These are phyloP conservation scores for Babjeviella inositovora DNA, from an alignment of 805 yeast species.

Conservation along the genomic window DNA sequence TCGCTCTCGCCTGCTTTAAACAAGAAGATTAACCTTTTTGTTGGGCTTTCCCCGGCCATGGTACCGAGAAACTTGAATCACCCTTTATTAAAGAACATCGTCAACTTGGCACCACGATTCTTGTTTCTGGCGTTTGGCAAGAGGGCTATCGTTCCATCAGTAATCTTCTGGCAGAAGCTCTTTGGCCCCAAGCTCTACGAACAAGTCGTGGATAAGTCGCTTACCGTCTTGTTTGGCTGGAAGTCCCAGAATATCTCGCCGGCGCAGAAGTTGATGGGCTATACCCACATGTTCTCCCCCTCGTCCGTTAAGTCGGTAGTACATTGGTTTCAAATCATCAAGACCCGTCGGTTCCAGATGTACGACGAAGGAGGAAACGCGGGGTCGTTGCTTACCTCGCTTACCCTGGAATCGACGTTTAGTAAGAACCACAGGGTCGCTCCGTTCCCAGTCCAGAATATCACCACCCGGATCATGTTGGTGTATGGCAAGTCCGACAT, in stretches of 20 bases:
- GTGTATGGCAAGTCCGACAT: constrained; percentile 74
- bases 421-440: constrained; percentile 26
- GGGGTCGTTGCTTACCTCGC: constrained; percentile 14
- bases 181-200: constrained; percentile 67
- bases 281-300: constrained; percentile 79
- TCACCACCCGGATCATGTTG: constrained; percentile 50
- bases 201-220: constrained; percentile 54
- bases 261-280: constrained; percentile 64
- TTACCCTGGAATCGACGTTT: constrained; percentile 9
- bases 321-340: constrained; percentile 92
- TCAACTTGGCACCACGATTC: constrained; percentile 22
- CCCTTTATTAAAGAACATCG: constrained; percentile 18
- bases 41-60: constrained; percentile 33
- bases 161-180: constrained; percentile 55
- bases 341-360: constrained; percentile 71
- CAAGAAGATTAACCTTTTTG: constrained; percentile 24
- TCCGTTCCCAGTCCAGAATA: constrained; percentile 42
- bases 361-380: constrained; percentile 42
- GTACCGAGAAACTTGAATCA: constrained; percentile 27
- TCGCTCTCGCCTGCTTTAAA: constrained; percentile 17
- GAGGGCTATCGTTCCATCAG: constrained; percentile 20
- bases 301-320: constrained; percentile 86
- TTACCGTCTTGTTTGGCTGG: constrained; percentile 69
- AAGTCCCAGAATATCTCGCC: constrained; percentile 49
- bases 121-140: constrained; percentile 19